Evolutionary conservation across 768 basidiomycete species (phyloP), one percentile per base, ranked within the genome.

Genomic region (Udeniomyces megalosporus): DNA sequence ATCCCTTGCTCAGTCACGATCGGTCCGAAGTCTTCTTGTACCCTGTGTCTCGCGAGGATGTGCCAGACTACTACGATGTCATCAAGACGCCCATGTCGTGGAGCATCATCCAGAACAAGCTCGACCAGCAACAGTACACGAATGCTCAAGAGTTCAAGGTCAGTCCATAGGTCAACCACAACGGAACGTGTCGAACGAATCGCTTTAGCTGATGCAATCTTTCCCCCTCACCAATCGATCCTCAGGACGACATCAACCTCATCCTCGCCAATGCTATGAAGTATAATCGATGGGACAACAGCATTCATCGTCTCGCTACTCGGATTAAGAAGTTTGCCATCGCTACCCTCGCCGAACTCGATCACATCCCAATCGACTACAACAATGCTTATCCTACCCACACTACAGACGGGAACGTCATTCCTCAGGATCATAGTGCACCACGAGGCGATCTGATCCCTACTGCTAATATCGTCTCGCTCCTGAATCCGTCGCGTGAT

Each of bases 251-350:
- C 49, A 29, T 65, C 38, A 45, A 35, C 32, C 58, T 65, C 28
- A 26, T 60, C 1, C 45, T 52, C 34, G 34, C 32, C 54, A 65
- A 65, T 45, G 58, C 58, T 22, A 46, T 47, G 32, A 28, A 28
- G 42, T 65, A 47, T 34, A 65, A 65, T 45, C 45, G 38, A 66
- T 74, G 80, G 0, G 84, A 82, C n/a, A 82, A 85, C 0, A 66
- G 78, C 0, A 83, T 83, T 70, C 80, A 87, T 75, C 84, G 81
- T 68, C 74, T 79, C 5, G 91, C 93, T 0, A 72, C 77, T 17
- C 76, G 81, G 45, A 81, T 95, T 64, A 79, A 81, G 69, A 74
- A 71, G 2, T 70, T 70, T 42, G 69, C 76, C 38, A 69, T 71
- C 22, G 73, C 78, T 0, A 75, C 83, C 14, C 71, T 76, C n/a